A percentile compares a stretch with the other conserved stretches of the same genome.
Evolutionary conservation across 352 stramenopile genomes (phyloP).

Genomic region (Pythium guiyangense): DNA sequence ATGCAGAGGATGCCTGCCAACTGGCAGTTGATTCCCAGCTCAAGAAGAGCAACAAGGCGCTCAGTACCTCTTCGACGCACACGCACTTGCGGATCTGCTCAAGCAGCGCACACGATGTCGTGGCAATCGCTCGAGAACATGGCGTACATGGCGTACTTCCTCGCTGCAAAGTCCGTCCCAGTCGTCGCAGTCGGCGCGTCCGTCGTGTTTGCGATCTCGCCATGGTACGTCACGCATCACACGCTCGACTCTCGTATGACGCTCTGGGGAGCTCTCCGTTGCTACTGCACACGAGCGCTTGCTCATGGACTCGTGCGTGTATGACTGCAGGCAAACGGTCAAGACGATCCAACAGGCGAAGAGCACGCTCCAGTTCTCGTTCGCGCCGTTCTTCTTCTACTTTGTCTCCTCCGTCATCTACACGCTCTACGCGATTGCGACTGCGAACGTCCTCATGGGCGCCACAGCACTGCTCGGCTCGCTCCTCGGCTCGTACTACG

Average conservation of each 20-base stretch:
- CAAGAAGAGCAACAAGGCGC: no score
- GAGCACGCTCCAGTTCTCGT: constrained; percentile 74
- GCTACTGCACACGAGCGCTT: neutral
- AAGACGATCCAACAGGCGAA: constrained; percentile 53
- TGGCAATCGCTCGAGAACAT: constrained; percentile 58
- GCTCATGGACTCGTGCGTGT: no score
- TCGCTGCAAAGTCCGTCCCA: constrained; percentile 55
- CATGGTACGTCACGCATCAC: no score
- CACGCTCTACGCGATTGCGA: constrained; percentile 68
- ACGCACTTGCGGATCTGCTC: neutral
- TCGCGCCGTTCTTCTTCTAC: constrained; percentile 84
- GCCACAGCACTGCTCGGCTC: constrained; percentile 50
- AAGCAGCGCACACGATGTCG: constrained; percentile 33
- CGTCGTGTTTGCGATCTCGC: constrained; percentile 66
- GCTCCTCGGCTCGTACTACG: constrained; percentile 62
- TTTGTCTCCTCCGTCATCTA: constrained; percentile 80
- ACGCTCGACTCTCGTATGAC: no score
- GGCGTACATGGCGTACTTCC: constrained; percentile 68
- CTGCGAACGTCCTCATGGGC: constrained; percentile 52
- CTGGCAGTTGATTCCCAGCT: no score
- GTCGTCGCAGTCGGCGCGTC: constrained; percentile 53
- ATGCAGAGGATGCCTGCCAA: no score
- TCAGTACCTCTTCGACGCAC: no score
- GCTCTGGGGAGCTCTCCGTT: no score
- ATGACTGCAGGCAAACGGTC: constrained; percentile 61